Conservation (phyloP, 2,329 filamentous ascomycete species). For the Myrmaecium sp. region DNA sequence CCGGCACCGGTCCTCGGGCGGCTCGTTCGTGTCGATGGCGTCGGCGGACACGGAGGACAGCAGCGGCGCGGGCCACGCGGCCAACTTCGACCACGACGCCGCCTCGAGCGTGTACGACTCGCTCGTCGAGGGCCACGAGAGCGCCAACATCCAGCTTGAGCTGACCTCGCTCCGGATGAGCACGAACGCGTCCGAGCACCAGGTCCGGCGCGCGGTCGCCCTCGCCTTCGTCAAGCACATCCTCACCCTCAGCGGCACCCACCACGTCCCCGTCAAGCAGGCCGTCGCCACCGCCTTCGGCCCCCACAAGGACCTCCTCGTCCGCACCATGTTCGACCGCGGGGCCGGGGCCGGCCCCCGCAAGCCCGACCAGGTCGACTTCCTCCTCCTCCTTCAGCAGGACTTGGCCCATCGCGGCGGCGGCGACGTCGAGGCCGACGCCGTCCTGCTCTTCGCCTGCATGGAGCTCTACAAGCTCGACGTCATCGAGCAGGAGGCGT, state of each 20-base stretch:
- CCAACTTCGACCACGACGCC: conserved; percentile 73
- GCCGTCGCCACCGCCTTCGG: conserved; percentile 25
- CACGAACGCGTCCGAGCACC: conserved; percentile 74
- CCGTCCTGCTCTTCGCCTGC: conserved; percentile 57
- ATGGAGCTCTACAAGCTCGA: conserved; percentile 78
- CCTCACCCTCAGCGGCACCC: conserved; percentile 36
- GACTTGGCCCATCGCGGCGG: conserved; percentile 52
- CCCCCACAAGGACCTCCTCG: conserved; percentile 42
- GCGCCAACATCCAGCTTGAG: conserved; percentile 82
- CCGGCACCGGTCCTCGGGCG: conserved; percentile 45
- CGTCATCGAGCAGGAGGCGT: conserved; percentile 74
- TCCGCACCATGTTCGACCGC: conserved; percentile 41
- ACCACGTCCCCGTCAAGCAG: conserved; percentile 13
- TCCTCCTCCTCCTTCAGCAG: conserved; percentile 65
- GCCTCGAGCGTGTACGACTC: conserved; percentile 76
- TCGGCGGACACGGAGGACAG: conserved; percentile 41
- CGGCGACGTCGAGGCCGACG: conserved; percentile 45
- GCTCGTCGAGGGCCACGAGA: conserved; percentile 51
- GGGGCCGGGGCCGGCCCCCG: no score
- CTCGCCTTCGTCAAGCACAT: conserved; percentile 72
- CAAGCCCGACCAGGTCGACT: conserved; percentile 67
- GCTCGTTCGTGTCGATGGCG: conserved; percentile 57
- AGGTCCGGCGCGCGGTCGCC: conserved; percentile 75
- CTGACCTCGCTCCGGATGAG: conserved; percentile 85
- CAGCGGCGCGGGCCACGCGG: conserved; percentile 28